Base-by-base conservation (phyloP, 75 land plant genomes). In the Ceratopteris richardii region DNA sequence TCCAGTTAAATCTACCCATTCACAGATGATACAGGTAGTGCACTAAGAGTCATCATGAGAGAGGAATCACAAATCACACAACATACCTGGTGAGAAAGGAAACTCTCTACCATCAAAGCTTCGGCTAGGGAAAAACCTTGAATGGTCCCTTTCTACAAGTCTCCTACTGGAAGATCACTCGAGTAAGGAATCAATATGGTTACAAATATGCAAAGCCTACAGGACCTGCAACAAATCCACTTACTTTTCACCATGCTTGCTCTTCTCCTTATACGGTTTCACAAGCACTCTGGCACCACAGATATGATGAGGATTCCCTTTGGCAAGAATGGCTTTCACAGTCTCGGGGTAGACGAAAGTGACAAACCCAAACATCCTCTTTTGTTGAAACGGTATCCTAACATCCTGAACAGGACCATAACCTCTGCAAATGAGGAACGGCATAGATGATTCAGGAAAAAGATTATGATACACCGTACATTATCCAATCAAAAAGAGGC, bases 291-390 rank as follows among this genome's bases (percentile, higher is more conserved):
- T 71, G n/a, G 98, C 82, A 66, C 93, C 96, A 60, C 98, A 93
- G 24, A 93, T 88, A 58, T 85, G 89, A 60, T 93, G 98, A 19
- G 98, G 98, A 53, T 93, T 93, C 0, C 96, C 96, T 67, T 93
- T 92, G 17, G 95, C 78, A 29, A 88, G 61, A 29, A 93, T 93
- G 27, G 84, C 63, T 67, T 78, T 93, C 58, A 88, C 98, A 39
- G 98, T 93, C 68, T 93, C 98, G 1, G 90, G 75, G 41, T 86
- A 89, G 11, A 88, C 83, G 57, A 93, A 93, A 19, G 98, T 89
- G 17, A 93, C 96, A 69, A 93, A 93, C 25, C 98, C 96, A 75
- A 93, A 93, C 98, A 93, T 93, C 26, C 98, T 67, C 76, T 93
- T 93, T 76, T 93, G 98, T 80, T 93, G 98, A 48, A 83, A 93